Base-by-base conservation (phyloP, 768 basidiomycete species). In the Leucocoprinus leucothites region DNA sequence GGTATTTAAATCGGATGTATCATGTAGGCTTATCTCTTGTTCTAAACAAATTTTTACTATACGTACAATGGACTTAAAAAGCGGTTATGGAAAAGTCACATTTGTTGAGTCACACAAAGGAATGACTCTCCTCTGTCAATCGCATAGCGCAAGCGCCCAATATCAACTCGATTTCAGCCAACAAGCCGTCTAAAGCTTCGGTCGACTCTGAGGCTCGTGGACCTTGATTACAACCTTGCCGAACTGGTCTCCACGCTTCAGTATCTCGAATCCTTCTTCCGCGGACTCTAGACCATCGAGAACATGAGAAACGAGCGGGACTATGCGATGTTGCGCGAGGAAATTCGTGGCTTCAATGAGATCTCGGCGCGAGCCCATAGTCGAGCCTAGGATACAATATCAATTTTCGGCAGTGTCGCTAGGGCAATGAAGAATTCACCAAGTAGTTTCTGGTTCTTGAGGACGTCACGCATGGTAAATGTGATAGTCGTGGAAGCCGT, bases 301-400 rank as follows among this genome's bases (percentile, higher is more conserved):
- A 24, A 91, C 78, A 58, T 82, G 77, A 7, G 87, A 86, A 1
- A 93, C 80, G 47, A 87, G 73, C 2, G 91, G 91, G 1, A 82
- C 72, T 55, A 94, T 85, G 44, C 72, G 75, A 59, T 91, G 84
- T 63, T 84, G 67, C 2, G 74, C 69, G 21, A 93, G 67, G 69
- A 94, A 93, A 13, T 71, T 67, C 1, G 89, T 90, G 19, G 89
- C 90, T 28, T 84, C 82, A 50, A 77, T 66, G 56, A 94, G 75
- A 69, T 94, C 91, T 52, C 81, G 75, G 60, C 77, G 81, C 7
- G 90, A 91, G 16, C 90, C 91, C 90, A 94, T 91, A 24, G 86
- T 91, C 1, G 89, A 89, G 34, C 90, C 91, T 91, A 18, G n/a
- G 18, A 40, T 40, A 44, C 11, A 45, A 43, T 49, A 9, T 22